Percentiles rank a stretch among this genome's conserved stretches.
Evolutionary conservation across 192 early-diverging fungal genomes (phyloP).

Genomic region (Coemansia sp.): DNA sequence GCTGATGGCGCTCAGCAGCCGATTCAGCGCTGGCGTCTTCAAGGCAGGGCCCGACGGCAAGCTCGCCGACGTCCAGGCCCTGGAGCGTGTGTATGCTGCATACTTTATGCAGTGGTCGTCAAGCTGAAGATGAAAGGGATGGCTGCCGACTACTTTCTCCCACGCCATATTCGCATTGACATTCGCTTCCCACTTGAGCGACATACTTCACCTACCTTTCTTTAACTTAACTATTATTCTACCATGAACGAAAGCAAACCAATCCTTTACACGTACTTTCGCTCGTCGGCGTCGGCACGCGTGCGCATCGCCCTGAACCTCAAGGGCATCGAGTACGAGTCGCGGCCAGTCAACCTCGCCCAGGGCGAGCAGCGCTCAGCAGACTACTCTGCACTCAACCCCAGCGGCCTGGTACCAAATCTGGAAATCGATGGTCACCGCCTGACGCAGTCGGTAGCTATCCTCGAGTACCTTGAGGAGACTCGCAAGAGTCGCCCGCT

Average conservation of each 20-base stretch:
- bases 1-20: slow-evolving; percentile 27
- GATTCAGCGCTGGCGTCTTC: slow-evolving; percentile 46
- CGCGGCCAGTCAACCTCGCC: slow-evolving; percentile 66
- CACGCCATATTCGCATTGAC: not conserved
- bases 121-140: not conserved
- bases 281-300: slow-evolving; percentile 74
- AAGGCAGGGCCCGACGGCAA: slow-evolving; percentile 29
- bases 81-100: slow-evolving; percentile 43
- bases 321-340: slow-evolving; percentile 76
- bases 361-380: slow-evolving; percentile 68
- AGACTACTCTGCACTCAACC: slow-evolving; percentile 67
- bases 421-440: slow-evolving; percentile 61
- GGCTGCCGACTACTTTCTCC: not conserved
- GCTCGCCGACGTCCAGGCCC: slow-evolving; percentile 26
- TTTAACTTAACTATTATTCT: not conserved
- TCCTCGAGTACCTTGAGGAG: slow-evolving; percentile 91
- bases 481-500: slow-evolving; percentile 63
- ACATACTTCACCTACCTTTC: not conserved
- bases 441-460: slow-evolving; percentile 71
- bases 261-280: slow-evolving; percentile 75
- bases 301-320: slow-evolving; percentile 72
- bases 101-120: slow-evolving; percentile 39
- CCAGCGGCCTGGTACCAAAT: slow-evolving; percentile 67
- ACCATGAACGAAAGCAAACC: slow-evolving; percentile 26
- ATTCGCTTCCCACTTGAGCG: not conserved